Percentiles rank a stretch among this genome's conserved stretches.
These are phyloP conservation scores for Alternaria tenuissima DNA, from an alignment of 2,329 filamentous ascomycete species.

Conservation along the genomic window DNA sequence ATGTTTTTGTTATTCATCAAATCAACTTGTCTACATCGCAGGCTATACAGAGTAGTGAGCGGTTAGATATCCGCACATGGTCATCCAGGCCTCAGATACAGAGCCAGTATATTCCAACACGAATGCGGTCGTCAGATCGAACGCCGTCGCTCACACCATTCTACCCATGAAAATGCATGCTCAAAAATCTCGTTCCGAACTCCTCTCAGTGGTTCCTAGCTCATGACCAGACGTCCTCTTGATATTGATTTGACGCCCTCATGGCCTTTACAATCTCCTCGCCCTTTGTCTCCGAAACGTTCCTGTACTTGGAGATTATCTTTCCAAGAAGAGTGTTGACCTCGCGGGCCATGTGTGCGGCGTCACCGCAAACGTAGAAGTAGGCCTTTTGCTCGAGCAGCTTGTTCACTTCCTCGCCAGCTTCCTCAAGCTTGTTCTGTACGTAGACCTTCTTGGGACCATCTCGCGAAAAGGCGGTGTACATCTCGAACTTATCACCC, in stretches of 20 bases:
- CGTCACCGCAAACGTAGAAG: conserved; percentile 98
- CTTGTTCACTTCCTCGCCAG: conserved; percentile 83
- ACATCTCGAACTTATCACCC: conserved; percentile 86
- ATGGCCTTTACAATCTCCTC: conserved; percentile 98
- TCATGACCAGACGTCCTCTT: conserved; percentile 78
- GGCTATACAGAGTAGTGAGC: conserved; percentile 2
- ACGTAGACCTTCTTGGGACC: conserved; percentile 91
- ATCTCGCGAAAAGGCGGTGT: conserved; percentile 96
- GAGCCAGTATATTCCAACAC: background rate
- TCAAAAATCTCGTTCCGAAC: conserved; percentile 17
- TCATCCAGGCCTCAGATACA: conserved; percentile 6
- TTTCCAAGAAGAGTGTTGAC: conserved; percentile 87
- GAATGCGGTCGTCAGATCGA: conserved; percentile 16
- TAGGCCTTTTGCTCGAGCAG: conserved; percentile 87
- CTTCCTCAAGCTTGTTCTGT: conserved; percentile 88
- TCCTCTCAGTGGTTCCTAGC: background rate
- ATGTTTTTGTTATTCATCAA: conserved; percentile 4
- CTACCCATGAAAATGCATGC: conserved; percentile 41
- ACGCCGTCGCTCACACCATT: conserved; percentile 34
- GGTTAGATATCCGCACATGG: conserved; percentile 4
- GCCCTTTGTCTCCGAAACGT: conserved; percentile 82
- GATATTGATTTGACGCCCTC: conserved; percentile 94
- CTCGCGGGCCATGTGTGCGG: conserved; percentile 94
- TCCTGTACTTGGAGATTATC: conserved; percentile 85
- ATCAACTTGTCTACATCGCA: background rate